Conservation (phyloP, 225 moss, liverwort and hornwort genomes). For the Antitrichia curtipendula region DNA sequence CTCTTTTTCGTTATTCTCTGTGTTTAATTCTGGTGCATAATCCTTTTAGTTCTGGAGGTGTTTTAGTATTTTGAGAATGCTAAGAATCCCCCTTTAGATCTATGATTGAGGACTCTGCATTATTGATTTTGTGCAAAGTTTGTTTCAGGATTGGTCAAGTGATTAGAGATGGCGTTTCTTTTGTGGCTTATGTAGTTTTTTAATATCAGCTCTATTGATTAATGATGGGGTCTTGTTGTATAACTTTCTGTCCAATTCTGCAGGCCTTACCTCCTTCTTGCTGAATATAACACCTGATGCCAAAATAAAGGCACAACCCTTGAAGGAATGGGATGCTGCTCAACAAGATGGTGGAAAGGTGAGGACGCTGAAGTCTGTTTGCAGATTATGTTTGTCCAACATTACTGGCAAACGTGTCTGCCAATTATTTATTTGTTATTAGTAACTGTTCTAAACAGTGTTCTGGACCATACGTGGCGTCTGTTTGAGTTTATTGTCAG, state of each 20-base stretch:
- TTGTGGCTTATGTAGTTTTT: not conserved
- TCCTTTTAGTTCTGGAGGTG: not conserved
- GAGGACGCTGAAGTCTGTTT: not conserved
- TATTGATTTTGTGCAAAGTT: not conserved
- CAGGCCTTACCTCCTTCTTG: slow-evolving; percentile 80
- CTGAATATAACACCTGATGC: slow-evolving; percentile 42
- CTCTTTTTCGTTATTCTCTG: not conserved
- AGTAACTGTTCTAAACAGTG: not conserved
- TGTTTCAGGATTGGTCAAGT: not conserved
- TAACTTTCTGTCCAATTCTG: not conserved
- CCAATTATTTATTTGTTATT: not conserved
- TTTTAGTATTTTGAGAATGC: not conserved
- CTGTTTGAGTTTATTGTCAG: not conserved
- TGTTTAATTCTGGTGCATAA: not conserved
- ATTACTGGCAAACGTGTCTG: not conserved
- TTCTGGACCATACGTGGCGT: not conserved
- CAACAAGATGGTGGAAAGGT: slow-evolving; percentile 83
- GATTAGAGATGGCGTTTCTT: not conserved
- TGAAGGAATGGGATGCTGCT: slow-evolving; percentile 64
- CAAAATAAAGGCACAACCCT: slow-evolving; percentile 39
- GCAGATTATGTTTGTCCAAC: not conserved
- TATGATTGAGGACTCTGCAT: not conserved
- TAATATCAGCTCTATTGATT: not conserved
- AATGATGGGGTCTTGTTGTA: not conserved
- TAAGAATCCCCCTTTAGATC: not conserved